These are phyloP conservation scores for Colletotrichum magnum DNA, from an alignment of 2,329 filamentous ascomycete genomes.

Conservation along the genomic window DNA sequence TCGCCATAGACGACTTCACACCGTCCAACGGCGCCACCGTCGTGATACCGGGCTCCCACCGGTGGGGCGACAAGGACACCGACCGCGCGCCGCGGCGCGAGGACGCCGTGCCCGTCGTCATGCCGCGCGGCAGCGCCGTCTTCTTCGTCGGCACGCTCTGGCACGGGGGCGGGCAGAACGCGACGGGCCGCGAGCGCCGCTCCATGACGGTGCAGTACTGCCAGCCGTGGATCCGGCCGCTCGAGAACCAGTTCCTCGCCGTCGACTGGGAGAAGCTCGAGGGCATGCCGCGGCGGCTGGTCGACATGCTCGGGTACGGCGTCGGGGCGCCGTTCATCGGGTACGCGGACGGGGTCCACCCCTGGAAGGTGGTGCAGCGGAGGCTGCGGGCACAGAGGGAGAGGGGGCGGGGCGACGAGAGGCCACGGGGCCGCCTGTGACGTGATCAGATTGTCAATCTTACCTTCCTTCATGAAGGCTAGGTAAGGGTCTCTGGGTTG, in stretches of 20 bases:
- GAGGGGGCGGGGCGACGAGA: background rate
- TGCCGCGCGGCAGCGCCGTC: slow-evolving; percentile 53
- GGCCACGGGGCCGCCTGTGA: no score
- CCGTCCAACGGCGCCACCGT: slow-evolving; percentile 52
- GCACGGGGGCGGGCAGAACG: slow-evolving; percentile 56
- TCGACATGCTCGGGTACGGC: slow-evolving; percentile 46
- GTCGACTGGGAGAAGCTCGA: slow-evolving; percentile 47
- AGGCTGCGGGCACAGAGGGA: slow-evolving; percentile 39
- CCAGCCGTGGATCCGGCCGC: slow-evolving; percentile 56
- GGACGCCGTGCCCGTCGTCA: slow-evolving; percentile 51
- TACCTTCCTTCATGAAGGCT: no score
- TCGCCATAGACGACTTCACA: slow-evolving; percentile 51
- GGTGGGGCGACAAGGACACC: slow-evolving; percentile 46
- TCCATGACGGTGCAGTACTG: slow-evolving; percentile 58
- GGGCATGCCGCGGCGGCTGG: slow-evolving; percentile 43
- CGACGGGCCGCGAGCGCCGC: slow-evolving; percentile 46
- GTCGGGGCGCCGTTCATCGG: slow-evolving; percentile 44
- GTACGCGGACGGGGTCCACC: slow-evolving; percentile 44
- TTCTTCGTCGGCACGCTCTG: slow-evolving; percentile 53
- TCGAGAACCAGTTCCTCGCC: slow-evolving; percentile 54
- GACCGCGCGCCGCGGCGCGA: slow-evolving; percentile 43
- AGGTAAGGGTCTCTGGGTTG: no score
- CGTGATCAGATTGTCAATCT: no score
- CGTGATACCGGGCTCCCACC: slow-evolving; percentile 53
- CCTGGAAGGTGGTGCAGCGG: slow-evolving; percentile 39